Evolutionary conservation across 2,329 filamentous ascomycete genomes (phyloP).

Genomic region (Xylogone sp.): DNA sequence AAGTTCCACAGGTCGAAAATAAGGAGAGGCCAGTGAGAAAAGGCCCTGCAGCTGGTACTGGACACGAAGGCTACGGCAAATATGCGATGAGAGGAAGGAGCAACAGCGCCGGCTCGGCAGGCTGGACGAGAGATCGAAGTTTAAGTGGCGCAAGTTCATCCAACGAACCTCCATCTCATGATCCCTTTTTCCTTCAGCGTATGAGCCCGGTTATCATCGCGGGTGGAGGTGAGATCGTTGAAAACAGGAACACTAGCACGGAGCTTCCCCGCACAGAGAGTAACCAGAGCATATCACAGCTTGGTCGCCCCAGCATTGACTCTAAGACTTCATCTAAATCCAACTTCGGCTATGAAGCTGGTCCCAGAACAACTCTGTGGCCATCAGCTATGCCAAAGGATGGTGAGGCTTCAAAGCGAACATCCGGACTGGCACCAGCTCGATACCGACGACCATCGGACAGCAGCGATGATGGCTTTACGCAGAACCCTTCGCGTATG

Average conservation of each 20-base stretch:
- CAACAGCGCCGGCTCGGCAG: slow-evolving; percentile 48
- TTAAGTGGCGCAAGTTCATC: slow-evolving; percentile 38
- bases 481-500: slow-evolving; percentile 48
- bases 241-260: slow-evolving; percentile 53
- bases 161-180: slow-evolving; percentile 45
- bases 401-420: slow-evolving; percentile 14
- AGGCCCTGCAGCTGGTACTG: slow-evolving; percentile 87
- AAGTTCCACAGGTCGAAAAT: slow-evolving; percentile 46
- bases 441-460: slow-evolving; percentile 40
- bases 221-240: slow-evolving; percentile 54
- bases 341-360: slow-evolving; percentile 27
- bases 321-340: slow-evolving; percentile 32
- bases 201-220: slow-evolving; percentile 65
- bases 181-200: slow-evolving; percentile 57
- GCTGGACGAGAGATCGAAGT: slow-evolving; percentile 34
- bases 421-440: slow-evolving; percentile 10
- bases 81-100: slow-evolving; percentile 60
- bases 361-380: slow-evolving; percentile 43
- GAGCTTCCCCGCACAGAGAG: slow-evolving; percentile 48
- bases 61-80: slow-evolving; percentile 80
- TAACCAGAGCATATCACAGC: slow-evolving; percentile 39
- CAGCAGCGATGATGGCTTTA: slow-evolving; percentile 52
- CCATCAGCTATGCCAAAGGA: slow-evolving; percentile 49
- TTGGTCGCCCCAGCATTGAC: slow-evolving; percentile 39
- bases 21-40: slow-evolving; percentile 60